These are phyloP conservation scores for Solanum etuberosum DNA, from an alignment of 257 asterid species.

Conservation along the genomic window DNA sequence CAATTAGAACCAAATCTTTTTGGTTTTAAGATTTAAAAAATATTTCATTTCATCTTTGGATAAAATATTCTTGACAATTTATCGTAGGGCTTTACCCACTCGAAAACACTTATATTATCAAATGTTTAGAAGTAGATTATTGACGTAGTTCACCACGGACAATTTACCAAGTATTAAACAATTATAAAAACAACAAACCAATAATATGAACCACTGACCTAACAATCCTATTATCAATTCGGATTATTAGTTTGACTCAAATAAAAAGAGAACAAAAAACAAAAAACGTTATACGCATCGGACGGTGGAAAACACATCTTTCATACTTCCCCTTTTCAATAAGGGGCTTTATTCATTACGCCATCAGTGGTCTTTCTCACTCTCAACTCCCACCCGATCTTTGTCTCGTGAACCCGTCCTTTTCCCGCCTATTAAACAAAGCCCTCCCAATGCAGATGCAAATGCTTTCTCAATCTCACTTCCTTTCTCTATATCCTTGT, in stretches of 20 bases:
- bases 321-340: neutral
- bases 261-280: too few species aligned
- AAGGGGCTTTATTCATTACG: neutral
- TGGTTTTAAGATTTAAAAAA: too few species aligned
- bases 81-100: too few species aligned
- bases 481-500: conserved; percentile 24
- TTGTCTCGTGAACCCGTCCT: neutral
- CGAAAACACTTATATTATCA: too few species aligned
- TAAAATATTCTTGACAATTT: too few species aligned
- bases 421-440: conserved; percentile 5
- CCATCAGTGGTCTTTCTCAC: neutral
- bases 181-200: too few species aligned
- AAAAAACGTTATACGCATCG: neutral
- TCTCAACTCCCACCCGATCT: neutral
- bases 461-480: conserved; percentile 29
- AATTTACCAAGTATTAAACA: too few species aligned
- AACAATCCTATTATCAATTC: too few species aligned
- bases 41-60: too few species aligned
- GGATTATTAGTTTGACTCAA: neutral
- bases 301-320: neutral
- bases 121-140: too few species aligned
- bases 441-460: conserved; percentile 19
- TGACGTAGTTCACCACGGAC: too few species aligned
- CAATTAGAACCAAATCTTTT: too few species aligned
- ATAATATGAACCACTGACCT: neutral